These are phyloP conservation scores for Diaporthe capsici DNA, from an alignment of 2,329 filamentous ascomycete species.

Conservation along the genomic window DNA sequence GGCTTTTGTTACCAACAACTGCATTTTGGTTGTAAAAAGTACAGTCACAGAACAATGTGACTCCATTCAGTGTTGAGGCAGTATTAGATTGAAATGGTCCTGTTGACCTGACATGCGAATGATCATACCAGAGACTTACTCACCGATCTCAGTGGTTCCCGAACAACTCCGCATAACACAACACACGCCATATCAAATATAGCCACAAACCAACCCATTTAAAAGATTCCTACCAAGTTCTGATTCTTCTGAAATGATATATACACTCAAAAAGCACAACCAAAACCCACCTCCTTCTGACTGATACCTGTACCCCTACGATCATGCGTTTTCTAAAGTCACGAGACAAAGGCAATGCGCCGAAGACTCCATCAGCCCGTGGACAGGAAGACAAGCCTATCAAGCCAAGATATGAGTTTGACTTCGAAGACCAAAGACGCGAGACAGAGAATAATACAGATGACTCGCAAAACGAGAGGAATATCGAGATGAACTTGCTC, in stretches of 20 bases:
- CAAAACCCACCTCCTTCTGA: no score
- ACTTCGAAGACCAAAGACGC: background rate
- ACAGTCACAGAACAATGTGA: background rate
- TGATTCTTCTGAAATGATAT: rapidly evolving
- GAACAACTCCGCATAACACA: background rate
- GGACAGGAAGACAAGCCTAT: rapidly evolving
- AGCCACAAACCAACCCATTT: no score
- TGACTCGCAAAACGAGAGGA: no score
- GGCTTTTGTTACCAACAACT: background rate
- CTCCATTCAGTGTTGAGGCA: background rate
- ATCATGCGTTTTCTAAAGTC: background rate
- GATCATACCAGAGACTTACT: background rate
- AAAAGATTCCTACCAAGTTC: background rate
- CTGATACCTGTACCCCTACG: background rate
- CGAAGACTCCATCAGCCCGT: rapidly evolving
- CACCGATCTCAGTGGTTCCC: background rate
- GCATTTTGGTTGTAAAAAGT: background rate
- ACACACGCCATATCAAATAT: no score
- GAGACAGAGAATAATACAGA: background rate
- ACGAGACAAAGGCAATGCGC: background rate
- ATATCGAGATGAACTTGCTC: background rate
- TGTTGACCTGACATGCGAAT: background rate
- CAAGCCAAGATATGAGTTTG: background rate
- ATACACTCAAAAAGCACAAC: background rate
- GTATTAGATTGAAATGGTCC: no score